phyloP scores from a whole-genome alignment of 345 rosid genomes.

The Citrus glauca region DNA sequence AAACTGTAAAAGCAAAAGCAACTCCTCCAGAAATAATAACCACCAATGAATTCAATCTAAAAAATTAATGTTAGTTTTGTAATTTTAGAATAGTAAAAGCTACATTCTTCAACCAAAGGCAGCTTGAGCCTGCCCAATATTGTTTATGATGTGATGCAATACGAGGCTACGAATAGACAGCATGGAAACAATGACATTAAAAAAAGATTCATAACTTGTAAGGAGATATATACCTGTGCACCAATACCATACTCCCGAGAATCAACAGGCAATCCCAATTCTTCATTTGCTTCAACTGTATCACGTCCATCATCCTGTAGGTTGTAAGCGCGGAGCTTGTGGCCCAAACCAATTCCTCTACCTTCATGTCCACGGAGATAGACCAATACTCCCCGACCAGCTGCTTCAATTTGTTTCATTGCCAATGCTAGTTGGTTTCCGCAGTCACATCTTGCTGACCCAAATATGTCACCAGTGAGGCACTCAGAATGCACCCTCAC shows the following conservation, averaged over 20 bases:
- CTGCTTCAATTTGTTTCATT: constrained; percentile 78
- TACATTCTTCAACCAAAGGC: neutral
- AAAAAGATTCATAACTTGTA: neutral
- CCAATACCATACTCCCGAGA: constrained; percentile 88
- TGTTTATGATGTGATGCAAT: neutral
- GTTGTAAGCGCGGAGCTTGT: constrained; percentile 76
- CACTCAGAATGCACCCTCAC: constrained; percentile 95
- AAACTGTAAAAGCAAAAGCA: neutral
- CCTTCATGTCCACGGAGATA: constrained; percentile 95
- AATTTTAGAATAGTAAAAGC: neutral
- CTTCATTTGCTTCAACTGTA: constrained; percentile 61
- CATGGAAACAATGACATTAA: neutral
- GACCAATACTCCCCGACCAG: constrained; percentile 75
- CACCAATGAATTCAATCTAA: neutral
- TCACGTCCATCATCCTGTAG: constrained; percentile 64
- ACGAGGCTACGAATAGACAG: neutral
- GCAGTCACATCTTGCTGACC: constrained; percentile 79
- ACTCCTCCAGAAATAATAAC: neutral
- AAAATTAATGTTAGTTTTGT: neutral
- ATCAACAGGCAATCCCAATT: constrained; percentile 71
- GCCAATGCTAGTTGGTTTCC: constrained; percentile 76
- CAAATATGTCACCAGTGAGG: constrained; percentile 93
- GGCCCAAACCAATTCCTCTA: constrained; percentile 78
- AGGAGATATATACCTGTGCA: constrained; percentile 54
- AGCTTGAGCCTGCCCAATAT: neutral